These are phyloP conservation scores for Mycena sp. DNA, from an alignment of 1,284 basidiomycete genomes.

Conservation along the genomic window DNA sequence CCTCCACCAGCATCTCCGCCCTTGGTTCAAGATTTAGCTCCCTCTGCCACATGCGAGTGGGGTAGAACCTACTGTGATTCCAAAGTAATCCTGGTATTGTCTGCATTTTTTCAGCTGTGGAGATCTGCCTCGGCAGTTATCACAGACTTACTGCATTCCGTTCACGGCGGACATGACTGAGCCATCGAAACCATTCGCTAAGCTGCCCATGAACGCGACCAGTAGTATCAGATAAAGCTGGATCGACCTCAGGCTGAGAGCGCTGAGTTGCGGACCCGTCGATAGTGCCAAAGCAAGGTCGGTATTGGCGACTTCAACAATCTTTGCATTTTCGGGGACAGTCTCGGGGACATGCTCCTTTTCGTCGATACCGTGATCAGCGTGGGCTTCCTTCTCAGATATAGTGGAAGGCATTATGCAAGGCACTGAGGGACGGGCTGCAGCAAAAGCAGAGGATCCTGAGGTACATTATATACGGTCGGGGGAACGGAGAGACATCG, in stretches of 20 bases:
- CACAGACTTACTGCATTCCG: conserved; percentile 51
- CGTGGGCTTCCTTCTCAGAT: conserved; percentile 13
- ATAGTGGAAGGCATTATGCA: conserved; percentile 11
- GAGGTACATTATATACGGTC: too few species aligned
- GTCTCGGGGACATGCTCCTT: conserved; percentile 1
- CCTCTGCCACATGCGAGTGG: not conserved
- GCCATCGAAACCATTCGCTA: conserved; percentile 57
- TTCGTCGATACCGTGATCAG: conserved; percentile 3
- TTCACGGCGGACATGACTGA: conserved; percentile 57
- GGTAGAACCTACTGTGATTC: conserved; percentile 37
- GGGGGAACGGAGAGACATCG: too few species aligned
- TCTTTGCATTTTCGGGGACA: conserved; percentile 22
- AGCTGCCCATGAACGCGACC: conserved; percentile 54
- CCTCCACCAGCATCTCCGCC: conserved; percentile 52
- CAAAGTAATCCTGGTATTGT: conserved; percentile 52
- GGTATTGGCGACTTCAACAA: conserved; percentile 29
- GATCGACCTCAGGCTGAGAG: conserved; percentile 47
- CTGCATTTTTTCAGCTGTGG: conserved; percentile 31
- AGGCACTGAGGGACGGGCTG: too few species aligned
- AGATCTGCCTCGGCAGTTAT: not conserved
- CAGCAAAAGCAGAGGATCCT: too few species aligned
- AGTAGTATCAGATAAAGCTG: conserved; percentile 51
- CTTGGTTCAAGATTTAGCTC: conserved; percentile 6
- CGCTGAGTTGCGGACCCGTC: conserved; percentile 49
- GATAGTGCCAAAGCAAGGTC: conserved; percentile 52